These are phyloP conservation scores for Barbatosphaeria neglecta DNA, from an alignment of 495 filamentous ascomycete genomes.

Conservation along the genomic window DNA sequence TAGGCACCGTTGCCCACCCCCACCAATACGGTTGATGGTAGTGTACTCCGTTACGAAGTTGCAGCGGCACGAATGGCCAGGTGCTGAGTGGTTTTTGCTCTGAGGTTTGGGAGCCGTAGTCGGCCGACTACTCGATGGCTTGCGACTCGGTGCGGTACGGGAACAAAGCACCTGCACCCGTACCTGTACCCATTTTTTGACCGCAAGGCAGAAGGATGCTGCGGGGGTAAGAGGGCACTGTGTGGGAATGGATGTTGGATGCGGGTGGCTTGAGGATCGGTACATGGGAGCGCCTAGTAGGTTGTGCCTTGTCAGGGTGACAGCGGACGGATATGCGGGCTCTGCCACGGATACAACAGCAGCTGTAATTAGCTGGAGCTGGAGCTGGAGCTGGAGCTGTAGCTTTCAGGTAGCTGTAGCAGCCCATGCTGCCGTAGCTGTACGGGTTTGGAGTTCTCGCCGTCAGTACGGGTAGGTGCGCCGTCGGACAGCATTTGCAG, in stretches of 20 bases:
- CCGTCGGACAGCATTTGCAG: not conserved
- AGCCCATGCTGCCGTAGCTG: too few relatives aligned
- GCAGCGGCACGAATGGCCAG: too few relatives aligned
- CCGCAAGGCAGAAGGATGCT: not conserved
- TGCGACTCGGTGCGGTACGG: not conserved
- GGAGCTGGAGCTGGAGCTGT: too few relatives aligned
- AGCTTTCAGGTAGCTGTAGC: too few relatives aligned
- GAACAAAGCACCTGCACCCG: not conserved
- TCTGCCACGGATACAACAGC: too few relatives aligned
- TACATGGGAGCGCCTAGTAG: not conserved
- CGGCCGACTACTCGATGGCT: too few relatives aligned
- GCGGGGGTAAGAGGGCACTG: too few relatives aligned
- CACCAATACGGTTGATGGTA: conserved; percentile 5
- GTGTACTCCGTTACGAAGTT: too few relatives aligned
- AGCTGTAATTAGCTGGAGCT: too few relatives aligned
- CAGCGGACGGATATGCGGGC: not conserved
- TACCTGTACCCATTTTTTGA: not conserved
- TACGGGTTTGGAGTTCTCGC: too few relatives aligned
- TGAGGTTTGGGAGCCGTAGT: too few relatives aligned
- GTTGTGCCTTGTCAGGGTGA: not conserved
- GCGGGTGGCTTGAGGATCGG: not conserved
- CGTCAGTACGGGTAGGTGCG: not conserved
- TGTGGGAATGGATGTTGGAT: not conserved
- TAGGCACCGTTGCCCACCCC: conserved; percentile 2
- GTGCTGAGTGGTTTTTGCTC: too few relatives aligned